Conservation (phyloP, 2,329 filamentous ascomycete genomes). For the Penicillium expansum region DNA sequence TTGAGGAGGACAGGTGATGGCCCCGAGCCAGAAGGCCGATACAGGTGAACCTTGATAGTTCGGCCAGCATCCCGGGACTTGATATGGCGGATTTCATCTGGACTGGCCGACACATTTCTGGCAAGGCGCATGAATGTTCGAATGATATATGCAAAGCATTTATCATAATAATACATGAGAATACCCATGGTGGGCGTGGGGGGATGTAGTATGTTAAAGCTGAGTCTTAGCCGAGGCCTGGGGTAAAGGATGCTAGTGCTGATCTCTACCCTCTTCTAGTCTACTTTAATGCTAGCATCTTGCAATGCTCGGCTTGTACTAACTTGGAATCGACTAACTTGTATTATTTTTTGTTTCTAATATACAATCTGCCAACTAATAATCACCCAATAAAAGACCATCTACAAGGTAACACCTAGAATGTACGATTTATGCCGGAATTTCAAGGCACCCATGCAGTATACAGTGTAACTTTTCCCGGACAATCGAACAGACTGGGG, state of each 20-base stretch:
- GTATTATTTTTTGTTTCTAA: background rate
- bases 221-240: background rate
- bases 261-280: background rate
- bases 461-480: background rate
- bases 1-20: slow-evolving; percentile 35
- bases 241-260: background rate
- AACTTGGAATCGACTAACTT: too few relatives aligned
- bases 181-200: background rate
- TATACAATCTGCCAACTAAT: background rate
- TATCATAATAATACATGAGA: slow-evolving; percentile 18
- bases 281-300: background rate
- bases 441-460: background rate
- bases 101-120: slow-evolving; percentile 6
- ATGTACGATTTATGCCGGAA: background rate
- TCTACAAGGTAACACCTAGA: too few relatives aligned
- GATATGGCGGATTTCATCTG: slow-evolving; percentile 31
- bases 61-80: slow-evolving; percentile 29
- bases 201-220: background rate
- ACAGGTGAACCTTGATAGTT: slow-evolving; percentile 34
- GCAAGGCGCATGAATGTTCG: slow-evolving; percentile 8
- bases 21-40: slow-evolving; percentile 16
- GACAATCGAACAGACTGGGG: background rate
- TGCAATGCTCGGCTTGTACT: background rate
- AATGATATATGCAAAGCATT: slow-evolving; percentile 20
- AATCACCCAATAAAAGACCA: too few relatives aligned